Conservation (phyloP, 202 grass and related monocot species). For the Miscanthus sacchariflorus region DNA sequence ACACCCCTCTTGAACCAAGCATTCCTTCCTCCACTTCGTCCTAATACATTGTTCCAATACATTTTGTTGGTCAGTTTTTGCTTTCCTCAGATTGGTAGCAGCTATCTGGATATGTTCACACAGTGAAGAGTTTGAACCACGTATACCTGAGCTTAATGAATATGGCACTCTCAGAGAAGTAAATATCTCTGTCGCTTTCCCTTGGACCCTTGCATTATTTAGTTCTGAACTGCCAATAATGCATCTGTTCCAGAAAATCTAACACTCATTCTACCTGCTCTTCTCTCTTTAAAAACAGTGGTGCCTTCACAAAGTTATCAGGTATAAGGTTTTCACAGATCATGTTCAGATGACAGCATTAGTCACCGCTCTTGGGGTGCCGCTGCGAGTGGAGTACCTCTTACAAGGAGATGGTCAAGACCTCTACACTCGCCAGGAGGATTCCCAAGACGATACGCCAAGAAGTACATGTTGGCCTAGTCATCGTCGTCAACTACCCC, state of each 20-base stretch:
- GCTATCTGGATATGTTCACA: conserved; percentile 45
- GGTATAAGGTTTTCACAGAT: neutral
- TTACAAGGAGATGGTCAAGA: conserved; percentile 9
- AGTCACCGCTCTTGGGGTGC: conserved; percentile 22
- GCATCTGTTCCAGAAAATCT: conserved; percentile 12
- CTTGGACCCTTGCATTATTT: conserved; percentile 11
- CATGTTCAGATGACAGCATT: conserved; percentile 44
- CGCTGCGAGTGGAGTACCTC: conserved; percentile 39
- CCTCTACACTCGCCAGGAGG: conserved; percentile 18
- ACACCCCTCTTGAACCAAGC: conserved; percentile 32
- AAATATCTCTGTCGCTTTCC: conserved; percentile 22
- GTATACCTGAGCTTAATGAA: neutral
- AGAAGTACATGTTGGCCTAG: conserved; percentile 17
- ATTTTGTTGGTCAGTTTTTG: conserved; percentile 49
- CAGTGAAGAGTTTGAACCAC: neutral
- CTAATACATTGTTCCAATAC: conserved; percentile 33
- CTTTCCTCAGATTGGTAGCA: conserved; percentile 57
- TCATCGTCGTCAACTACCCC: neutral
- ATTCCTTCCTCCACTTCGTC: conserved; percentile 23
- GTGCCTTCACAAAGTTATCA: conserved; percentile 12
- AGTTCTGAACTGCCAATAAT: conserved; percentile 23
- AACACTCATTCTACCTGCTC: neutral
- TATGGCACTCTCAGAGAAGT: conserved; percentile 26
- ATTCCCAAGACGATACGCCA: neutral
- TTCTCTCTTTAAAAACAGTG: conserved; percentile 44